Evolutionary conservation across 2,329 filamentous ascomycete species (phyloP).

Genomic region (Coleophoma cylindrospora): DNA sequence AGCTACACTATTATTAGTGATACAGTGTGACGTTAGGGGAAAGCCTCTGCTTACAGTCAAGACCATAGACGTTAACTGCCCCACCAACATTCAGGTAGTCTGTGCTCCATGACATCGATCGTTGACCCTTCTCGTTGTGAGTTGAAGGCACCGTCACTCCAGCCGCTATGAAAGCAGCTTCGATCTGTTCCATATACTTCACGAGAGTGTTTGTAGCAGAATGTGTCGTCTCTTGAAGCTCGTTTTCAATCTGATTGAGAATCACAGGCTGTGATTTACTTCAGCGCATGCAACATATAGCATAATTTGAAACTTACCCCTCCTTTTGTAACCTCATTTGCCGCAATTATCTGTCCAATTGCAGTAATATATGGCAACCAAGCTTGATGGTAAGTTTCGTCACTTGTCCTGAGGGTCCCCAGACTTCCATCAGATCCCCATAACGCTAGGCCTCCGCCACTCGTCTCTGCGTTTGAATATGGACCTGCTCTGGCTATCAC

Average conservation of each 20-base stretch:
- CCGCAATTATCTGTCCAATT: conserved; percentile 41
- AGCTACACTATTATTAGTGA: neutral
- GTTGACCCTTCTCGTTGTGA: conserved; percentile 46
- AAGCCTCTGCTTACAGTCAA: conserved; percentile 26
- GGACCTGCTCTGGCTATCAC: conserved; percentile 45
- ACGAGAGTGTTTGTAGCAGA: conserved; percentile 39
- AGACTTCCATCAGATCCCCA: conserved; percentile 42
- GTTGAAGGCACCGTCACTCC: conserved; percentile 44
- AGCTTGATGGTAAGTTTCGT: conserved; percentile 35
- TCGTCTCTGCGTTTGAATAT: conserved; percentile 47
- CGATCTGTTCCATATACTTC: conserved; percentile 46
- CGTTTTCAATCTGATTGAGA: conserved; percentile 48
- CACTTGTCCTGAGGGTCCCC: conserved; percentile 35
- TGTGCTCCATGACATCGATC: conserved; percentile 44
- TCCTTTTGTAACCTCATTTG: conserved; percentile 44
- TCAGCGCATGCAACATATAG: neutral
- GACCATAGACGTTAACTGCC: conserved; percentile 43
- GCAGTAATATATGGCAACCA: conserved; percentile 43
- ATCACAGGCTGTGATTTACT: conserved; percentile 34
- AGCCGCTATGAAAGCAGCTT: conserved; percentile 37
- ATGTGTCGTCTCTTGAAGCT: conserved; percentile 40
- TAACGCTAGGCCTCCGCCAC: conserved; percentile 38
- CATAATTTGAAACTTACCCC: conserved; percentile 24
- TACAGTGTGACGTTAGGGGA: too few relatives aligned
- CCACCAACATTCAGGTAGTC: conserved; percentile 53